Base-by-base conservation (phyloP, 164 flowering plant genomes). In the Chloranthus sessilifolius region DNA sequence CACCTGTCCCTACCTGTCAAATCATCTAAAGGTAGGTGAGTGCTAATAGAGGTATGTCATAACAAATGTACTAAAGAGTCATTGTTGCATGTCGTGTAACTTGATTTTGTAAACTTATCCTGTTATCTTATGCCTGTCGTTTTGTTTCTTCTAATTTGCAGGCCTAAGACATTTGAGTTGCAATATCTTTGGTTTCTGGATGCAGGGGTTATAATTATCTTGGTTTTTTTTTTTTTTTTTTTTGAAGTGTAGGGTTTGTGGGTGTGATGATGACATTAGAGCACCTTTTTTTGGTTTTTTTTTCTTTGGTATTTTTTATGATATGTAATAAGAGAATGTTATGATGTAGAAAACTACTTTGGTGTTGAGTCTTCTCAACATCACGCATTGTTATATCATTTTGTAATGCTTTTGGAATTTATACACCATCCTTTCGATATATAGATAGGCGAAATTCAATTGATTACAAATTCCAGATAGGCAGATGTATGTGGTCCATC, bases 141-240 rank as follows among this genome's bases (percentile, higher is more conserved):
- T 14, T n/a, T 56, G 5, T n/a, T 21, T 45, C 2, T 40, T 46
- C 5, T 45, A 11, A 16, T 51, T 55, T 35, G 21, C 72, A 74
- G 78, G 70, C 78, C 28, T 74, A 58, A 70, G 42, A 23, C 16
- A 1, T 8, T 36, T 48, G 11, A 40, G 43, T 31, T 47, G 50
- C 52, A 55, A 31, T 53, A 26, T 31, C 19, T 3, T 20, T 27
- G 58, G 45, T 50, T 27, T 52, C 35, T 55, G 52, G 59, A 49
- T 59, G 53, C 61, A 45, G 46, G 53, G 48, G 27, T 54, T 39
- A 27, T 43, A 38, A 30, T 47, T 55, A 53, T 61, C 52, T 58
- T 42, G 41, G 52, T 26, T 35, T 27, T 36, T 52, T 23, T 60
- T 4, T 20, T 43, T 26, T 35, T 27, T 36, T 52, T 23, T 60